Base-by-base conservation (phyloP, 371 early-diverging fungal genomes). In the Actinomucor elegans region DNA sequence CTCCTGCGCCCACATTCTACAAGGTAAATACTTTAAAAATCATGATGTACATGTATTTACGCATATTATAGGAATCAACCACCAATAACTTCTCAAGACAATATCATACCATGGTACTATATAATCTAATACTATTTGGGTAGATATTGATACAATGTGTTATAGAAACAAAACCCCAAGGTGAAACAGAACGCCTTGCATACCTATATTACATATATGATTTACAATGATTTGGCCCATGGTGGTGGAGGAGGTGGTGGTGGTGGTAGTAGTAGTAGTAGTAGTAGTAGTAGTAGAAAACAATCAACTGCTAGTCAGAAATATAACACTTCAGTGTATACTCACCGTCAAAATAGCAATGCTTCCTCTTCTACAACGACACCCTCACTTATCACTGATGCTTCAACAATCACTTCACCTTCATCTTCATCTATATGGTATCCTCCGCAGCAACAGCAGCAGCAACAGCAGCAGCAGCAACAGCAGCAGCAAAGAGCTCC, bases 151-250 rank as follows among this genome's bases (percentile, higher is more conserved):
- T n/a, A 45, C 45, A 27, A 5, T 43, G 2, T 23, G 23, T 20
- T 49, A 36, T 60, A 77, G 74, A 73, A 71, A 56, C 63, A 76
- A 55, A 73, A 77, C 55, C 77, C 72, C 34, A 75, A 71, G 42
- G 57, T 73, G 37, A 78, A 78, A 55, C 66, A 74, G 33, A 78
- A 78, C 66, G 79, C 76, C 21, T 67, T 71, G 62, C 79, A 78
- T 65, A 74, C 76, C 26, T 78, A 75, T 54, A 78, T 78, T 27
- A 66, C 79, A 26, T 78, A 77, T 46, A 75, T 78, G 76, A 75
- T 78, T 33, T 75, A 75, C 48, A 73, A 73, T 24, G 64, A 74
- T 54, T 57, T 67, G 48, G 58, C 59, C 26, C 66, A 64, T 42
- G 46, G 46, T 4, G 36, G 32, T 31, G 34, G 50, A 34, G 17